phyloP scores from a whole-genome alignment of 2,329 filamentous ascomycete species.

The Passalora sequoiae region DNA sequence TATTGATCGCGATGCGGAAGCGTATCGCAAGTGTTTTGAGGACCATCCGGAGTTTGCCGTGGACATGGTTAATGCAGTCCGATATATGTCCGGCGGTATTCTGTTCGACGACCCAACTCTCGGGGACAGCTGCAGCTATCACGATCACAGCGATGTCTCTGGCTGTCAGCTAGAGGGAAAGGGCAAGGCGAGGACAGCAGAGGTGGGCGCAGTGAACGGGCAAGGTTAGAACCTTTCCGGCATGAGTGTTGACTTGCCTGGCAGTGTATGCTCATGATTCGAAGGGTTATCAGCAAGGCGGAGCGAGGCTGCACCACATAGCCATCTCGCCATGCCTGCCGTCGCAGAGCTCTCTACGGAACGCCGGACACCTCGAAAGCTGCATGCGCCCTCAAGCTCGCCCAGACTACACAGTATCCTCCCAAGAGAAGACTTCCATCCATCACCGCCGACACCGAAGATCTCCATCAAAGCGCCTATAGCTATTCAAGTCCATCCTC shows the following conservation, averaged over 20 bases:
- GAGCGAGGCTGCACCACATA: not conserved
- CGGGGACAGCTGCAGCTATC: constrained; percentile 45
- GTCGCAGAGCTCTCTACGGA: constrained; percentile 19
- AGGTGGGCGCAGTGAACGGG: constrained; percentile 5
- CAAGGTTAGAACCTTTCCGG: constrained; percentile 16
- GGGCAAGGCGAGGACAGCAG: constrained; percentile 13
- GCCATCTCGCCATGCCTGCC: too few species aligned
- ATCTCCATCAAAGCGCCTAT: too few species aligned
- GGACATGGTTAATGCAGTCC: constrained; percentile 51
- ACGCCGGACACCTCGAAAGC: constrained; percentile 23
- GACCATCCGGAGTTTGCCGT: constrained; percentile 49
- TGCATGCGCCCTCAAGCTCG: constrained; percentile 11
- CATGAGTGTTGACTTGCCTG: not conserved
- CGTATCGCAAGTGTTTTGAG: constrained; percentile 48
- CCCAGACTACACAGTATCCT: constrained; percentile 3
- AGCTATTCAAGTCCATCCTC: too few species aligned
- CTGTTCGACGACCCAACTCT: constrained; percentile 51
- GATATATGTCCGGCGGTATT: constrained; percentile 45
- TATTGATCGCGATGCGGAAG: constrained; percentile 45
- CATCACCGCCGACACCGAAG: too few species aligned
- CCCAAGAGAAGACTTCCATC: too few species aligned
- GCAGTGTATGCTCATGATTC: constrained; percentile 20
- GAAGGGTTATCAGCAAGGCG: constrained; percentile 12
- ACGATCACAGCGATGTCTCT: constrained; percentile 43
- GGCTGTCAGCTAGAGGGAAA: constrained; percentile 18